Conservation (phyloP, 2,329 filamentous ascomycete species). For the Pseudogymnoascus sp. region DNA sequence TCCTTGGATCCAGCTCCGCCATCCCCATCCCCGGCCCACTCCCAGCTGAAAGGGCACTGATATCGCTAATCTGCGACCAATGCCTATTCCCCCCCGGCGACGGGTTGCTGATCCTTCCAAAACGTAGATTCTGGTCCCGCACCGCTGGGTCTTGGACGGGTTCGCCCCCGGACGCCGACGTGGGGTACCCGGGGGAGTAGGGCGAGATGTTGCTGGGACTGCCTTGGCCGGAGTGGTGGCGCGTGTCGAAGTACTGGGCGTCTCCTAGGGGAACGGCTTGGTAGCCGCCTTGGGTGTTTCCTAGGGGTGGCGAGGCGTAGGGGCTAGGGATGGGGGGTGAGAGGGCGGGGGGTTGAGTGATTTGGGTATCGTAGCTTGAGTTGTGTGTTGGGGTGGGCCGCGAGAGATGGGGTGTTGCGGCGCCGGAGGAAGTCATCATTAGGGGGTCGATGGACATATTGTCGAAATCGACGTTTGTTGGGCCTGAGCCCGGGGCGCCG, state of each 20-base stretch:
- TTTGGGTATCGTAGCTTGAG: constrained; percentile 17
- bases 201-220: constrained; percentile 2
- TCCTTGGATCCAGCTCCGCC: background rate
- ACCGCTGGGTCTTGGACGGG: constrained; percentile 9
- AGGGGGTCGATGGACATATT: constrained; percentile 24
- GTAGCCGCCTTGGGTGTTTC: constrained; percentile 17
- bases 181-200: background rate
- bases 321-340: constrained; percentile 16
- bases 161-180: background rate
- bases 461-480: constrained; percentile 16
- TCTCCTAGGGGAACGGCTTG: constrained; percentile 18
- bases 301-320: constrained; percentile 9
- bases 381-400: constrained; percentile 12
- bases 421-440: constrained; percentile 20
- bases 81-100: background rate
- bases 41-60: background rate
- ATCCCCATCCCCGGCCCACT: background rate
- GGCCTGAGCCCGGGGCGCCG: constrained; percentile 9
- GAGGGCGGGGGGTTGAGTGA: constrained; percentile 16
- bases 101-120: constrained; percentile 6
- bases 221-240: constrained; percentile 9
- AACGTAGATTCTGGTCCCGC: constrained; percentile 13
- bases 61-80: background rate
- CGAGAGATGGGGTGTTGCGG: constrained; percentile 14
- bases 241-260: constrained; percentile 12